Evolutionary conservation across 495 filamentous ascomycete genomes (phyloP).

Genomic region (Cetradonia linearis): DNA sequence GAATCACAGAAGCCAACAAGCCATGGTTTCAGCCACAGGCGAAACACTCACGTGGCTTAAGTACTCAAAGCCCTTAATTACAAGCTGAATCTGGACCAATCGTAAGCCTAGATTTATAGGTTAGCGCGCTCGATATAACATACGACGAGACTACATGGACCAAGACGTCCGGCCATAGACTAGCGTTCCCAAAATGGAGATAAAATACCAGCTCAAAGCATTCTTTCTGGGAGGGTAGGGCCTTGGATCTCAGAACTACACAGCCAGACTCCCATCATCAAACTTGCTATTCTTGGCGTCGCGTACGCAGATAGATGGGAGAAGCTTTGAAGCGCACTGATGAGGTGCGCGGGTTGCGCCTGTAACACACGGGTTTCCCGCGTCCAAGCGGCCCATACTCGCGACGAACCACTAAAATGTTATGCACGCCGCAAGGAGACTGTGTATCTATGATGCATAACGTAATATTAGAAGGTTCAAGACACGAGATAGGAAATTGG

Average conservation of each 20-base stretch:
- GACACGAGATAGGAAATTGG: not conserved
- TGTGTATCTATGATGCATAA: not conserved
- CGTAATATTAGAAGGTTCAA: not conserved
- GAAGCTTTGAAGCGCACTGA: not conserved
- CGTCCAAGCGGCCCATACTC: not conserved
- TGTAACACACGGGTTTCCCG: not conserved
- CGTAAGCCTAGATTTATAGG: not conserved
- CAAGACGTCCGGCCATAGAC: not conserved
- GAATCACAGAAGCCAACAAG: not conserved
- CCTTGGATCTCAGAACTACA: not conserved
- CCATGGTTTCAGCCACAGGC: not conserved
- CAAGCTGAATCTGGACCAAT: not conserved
- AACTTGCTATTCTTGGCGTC: not conserved
- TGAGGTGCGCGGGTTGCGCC: not conserved
- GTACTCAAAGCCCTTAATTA: not conserved
- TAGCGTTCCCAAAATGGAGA: not conserved
- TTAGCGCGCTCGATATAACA: not conserved
- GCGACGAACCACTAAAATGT: not conserved
- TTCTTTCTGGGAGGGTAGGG: not conserved
- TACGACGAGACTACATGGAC: not conserved
- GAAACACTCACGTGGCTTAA: not conserved
- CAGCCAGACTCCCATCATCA: not conserved
- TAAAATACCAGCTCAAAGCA: not conserved
- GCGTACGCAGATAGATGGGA: not conserved
- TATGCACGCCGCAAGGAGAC: not conserved